phyloP scores from a whole-genome alignment of 768 basidiomycete genomes.

The Russula dissimulans region DNA sequence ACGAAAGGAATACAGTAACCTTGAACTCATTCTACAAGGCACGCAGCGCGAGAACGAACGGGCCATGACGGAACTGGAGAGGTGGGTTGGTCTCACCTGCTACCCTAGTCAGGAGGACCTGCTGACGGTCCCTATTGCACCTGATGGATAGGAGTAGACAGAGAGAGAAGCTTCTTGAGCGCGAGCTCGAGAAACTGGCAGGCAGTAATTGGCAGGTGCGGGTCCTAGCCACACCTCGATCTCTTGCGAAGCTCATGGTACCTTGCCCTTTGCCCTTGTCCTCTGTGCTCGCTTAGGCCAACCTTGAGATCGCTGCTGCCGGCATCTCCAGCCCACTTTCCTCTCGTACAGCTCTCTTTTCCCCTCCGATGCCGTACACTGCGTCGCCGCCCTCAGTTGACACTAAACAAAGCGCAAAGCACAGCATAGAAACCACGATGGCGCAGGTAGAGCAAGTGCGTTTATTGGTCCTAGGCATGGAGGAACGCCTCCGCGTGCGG shows the following conservation, averaged over 20 bases:
- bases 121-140: not conserved
- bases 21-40: conserved; percentile 68
- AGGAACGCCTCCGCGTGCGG: conserved; percentile 54
- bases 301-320: conserved; percentile 31
- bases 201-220: conserved; percentile 80
- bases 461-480: conserved; percentile 64
- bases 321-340: conserved; percentile 24
- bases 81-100: conserved; percentile 33
- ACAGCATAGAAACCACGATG: conserved; percentile 34
- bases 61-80: conserved; percentile 72
- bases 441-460: conserved; percentile 63
- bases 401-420: not conserved
- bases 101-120: not conserved
- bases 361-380: conserved; percentile 17
- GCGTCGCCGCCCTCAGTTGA: not conserved
- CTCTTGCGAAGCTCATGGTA: not conserved
- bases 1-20: conserved; percentile 63
- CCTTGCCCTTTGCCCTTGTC: not conserved
- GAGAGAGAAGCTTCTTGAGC: conserved; percentile 72
- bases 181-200: conserved; percentile 56
- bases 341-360: conserved; percentile 25
- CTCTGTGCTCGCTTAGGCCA: conserved; percentile 26
- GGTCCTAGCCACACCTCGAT: not conserved
- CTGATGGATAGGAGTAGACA: conserved; percentile 36
- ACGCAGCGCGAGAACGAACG: conserved; percentile 82